phyloP scores from a whole-genome alignment of 768 basidiomycete genomes.

The Hirschioporus abietinus region DNA sequence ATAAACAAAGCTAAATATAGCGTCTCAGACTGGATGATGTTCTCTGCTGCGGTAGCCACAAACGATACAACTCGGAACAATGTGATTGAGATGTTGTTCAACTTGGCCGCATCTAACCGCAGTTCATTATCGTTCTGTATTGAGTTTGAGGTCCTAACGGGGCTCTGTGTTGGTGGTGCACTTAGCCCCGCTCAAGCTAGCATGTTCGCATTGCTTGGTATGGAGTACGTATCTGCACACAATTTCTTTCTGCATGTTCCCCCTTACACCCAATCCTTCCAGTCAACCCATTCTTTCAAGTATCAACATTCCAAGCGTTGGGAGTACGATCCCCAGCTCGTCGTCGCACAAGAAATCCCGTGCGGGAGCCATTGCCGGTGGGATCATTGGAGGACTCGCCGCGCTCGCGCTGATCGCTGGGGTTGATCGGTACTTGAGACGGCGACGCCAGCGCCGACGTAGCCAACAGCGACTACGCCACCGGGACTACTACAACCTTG shows the following conservation, averaged over 20 bases:
- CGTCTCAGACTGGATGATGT: slow-evolving; percentile 2
- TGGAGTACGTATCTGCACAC: neutral
- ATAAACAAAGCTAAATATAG: neutral
- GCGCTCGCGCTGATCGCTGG: neutral
- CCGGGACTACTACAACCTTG: neutral
- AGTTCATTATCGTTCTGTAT: neutral
- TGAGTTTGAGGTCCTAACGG: neutral
- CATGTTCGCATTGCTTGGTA: neutral
- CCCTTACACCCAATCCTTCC: neutral
- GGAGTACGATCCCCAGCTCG: neutral
- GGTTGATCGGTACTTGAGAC: neutral
- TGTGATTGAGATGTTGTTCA: neutral
- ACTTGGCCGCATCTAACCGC: neutral
- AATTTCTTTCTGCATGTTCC: neutral
- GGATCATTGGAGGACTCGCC: neutral
- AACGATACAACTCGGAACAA: neutral
- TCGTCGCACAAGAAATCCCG: neutral
- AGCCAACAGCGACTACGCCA: neutral
- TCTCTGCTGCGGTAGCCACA: neutral
- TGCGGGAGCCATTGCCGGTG: neutral
- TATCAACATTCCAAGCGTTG: neutral
- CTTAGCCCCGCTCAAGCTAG: neutral
- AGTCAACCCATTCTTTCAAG: neutral
- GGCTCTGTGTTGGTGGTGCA: neutral
- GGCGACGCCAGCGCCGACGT: no score